phyloP scores from a whole-genome alignment of 768 basidiomycete genomes.

The Serendipita vermifera region DNA sequence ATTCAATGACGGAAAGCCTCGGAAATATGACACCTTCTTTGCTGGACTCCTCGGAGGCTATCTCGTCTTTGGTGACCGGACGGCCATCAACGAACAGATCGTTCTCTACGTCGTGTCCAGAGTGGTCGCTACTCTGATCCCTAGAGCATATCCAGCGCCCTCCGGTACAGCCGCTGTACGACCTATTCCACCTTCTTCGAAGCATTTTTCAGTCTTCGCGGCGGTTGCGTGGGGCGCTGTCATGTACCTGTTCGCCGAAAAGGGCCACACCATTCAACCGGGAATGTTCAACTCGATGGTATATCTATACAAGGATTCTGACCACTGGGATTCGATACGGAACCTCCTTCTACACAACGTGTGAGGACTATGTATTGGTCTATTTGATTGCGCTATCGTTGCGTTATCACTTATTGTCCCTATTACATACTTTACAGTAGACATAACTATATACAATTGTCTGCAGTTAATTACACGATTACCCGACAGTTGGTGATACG shows the following conservation, averaged over 20 bases:
- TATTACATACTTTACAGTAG: too few species aligned
- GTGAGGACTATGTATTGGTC: constrained; percentile 25
- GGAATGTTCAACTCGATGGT: constrained; percentile 96
- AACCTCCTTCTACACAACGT: constrained; percentile 89
- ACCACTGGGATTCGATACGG: constrained; percentile 66
- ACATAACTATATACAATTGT: too few species aligned
- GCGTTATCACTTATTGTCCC: too few species aligned
- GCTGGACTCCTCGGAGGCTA: constrained; percentile 91
- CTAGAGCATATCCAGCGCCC: constrained; percentile 42
- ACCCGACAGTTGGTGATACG: too few species aligned
- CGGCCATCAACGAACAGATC: constrained; percentile 89
- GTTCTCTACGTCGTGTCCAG: constrained; percentile 93
- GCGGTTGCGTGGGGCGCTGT: constrained; percentile 89
- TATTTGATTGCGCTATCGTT: not conserved
- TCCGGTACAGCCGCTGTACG: constrained; percentile 23
- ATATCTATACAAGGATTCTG: constrained; percentile 90
- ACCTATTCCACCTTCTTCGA: constrained; percentile 72
- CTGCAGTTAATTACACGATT: too few species aligned
- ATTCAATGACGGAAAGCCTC: constrained; percentile 67
- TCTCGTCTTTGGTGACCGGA: constrained; percentile 72
- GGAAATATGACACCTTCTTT: constrained; percentile 73
- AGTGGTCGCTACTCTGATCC: constrained; percentile 82
- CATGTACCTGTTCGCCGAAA: constrained; percentile 89
- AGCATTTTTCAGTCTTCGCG: constrained; percentile 76
- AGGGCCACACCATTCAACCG: constrained; percentile 82